These are phyloP conservation scores for Vigna radiata DNA, from an alignment of 306 rosid genomes.

Conservation along the genomic window DNA sequence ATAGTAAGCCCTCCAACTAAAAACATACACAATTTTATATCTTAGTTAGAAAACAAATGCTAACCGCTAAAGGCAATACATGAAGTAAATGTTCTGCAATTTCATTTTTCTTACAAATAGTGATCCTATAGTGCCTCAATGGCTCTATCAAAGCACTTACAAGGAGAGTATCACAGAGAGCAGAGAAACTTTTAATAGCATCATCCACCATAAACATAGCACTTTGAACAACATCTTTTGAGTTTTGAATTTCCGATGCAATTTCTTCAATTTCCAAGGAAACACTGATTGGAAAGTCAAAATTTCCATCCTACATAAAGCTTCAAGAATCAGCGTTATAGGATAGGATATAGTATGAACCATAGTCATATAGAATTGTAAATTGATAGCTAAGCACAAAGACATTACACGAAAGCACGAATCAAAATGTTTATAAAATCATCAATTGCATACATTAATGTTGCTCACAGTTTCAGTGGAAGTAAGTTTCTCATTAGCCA, in stretches of 20 bases:
- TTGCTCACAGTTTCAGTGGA: constrained; percentile 52
- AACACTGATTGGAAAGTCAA: constrained; percentile 54
- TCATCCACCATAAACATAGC: constrained; percentile 65
- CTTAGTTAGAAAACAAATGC: constrained; percentile 25
- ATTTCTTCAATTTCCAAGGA: constrained; percentile 65
- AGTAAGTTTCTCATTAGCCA: constrained; percentile 64
- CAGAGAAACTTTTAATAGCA: constrained; percentile 59
- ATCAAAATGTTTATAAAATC: constrained; percentile 32
- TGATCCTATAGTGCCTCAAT: constrained; percentile 26
- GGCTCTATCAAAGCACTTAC: constrained; percentile 60
- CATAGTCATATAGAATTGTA: constrained; percentile 17
- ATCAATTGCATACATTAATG: constrained; percentile 44
- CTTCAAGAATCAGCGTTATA: constrained; percentile 43
- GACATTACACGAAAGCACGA: constrained; percentile 21
- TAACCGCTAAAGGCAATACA: constrained; percentile 27
- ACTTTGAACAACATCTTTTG: constrained; percentile 59
- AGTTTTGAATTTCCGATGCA: constrained; percentile 64
- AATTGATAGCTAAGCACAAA: constrained; percentile 28
- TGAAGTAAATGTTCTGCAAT: constrained; percentile 10
- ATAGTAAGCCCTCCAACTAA: constrained; percentile 18
- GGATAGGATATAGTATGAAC: constrained; percentile 10
- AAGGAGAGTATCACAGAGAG: constrained; percentile 56
- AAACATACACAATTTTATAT: constrained; percentile 8
- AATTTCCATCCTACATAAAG: constrained; percentile 64
- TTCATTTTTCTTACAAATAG: constrained; percentile 14